Evolutionary conservation across 2,329 filamentous ascomycete species (phyloP).

Genomic region (Aspergillus fumigatiaffinis): DNA sequence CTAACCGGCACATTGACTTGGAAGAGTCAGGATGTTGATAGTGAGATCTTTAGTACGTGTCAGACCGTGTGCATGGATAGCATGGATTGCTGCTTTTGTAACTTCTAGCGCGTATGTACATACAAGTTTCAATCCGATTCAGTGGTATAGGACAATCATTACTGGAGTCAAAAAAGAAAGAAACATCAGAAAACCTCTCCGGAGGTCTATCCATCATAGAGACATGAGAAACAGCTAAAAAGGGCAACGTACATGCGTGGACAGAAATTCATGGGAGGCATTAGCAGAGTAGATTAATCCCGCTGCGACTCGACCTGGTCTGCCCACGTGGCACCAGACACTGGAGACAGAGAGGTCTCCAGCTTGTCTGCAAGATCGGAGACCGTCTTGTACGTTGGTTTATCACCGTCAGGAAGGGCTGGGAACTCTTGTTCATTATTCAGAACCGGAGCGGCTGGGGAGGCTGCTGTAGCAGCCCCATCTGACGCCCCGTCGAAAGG

Average conservation of each 20-base stretch:
- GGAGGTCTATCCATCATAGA: not conserved
- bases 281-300: not conserved
- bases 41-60: not conserved
- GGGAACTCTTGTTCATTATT: conserved; percentile 34
- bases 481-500: conserved; percentile 15
- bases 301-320: conserved; percentile 30
- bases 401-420: conserved; percentile 27
- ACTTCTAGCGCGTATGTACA: not conserved
- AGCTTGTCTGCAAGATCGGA: conserved; percentile 18
- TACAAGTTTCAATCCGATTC: not conserved
- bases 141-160: not conserved
- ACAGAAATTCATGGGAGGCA: not conserved
- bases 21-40: not conserved
- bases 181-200: not conserved
- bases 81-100: not conserved
- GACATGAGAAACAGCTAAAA: not conserved
- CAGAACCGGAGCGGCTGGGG: conserved; percentile 19
- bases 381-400: conserved; percentile 15
- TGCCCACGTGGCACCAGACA: conserved; percentile 30
- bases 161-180: not conserved
- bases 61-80: not conserved
- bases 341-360: conserved; percentile 25
- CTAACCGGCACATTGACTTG: not conserved
- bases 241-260: not conserved
- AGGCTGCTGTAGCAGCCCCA: conserved; percentile 4